Evolutionary conservation across 768 basidiomycete genomes (phyloP), one percentile per base, ranked within the genome.

Genomic region (Suillus bovinus): DNA sequence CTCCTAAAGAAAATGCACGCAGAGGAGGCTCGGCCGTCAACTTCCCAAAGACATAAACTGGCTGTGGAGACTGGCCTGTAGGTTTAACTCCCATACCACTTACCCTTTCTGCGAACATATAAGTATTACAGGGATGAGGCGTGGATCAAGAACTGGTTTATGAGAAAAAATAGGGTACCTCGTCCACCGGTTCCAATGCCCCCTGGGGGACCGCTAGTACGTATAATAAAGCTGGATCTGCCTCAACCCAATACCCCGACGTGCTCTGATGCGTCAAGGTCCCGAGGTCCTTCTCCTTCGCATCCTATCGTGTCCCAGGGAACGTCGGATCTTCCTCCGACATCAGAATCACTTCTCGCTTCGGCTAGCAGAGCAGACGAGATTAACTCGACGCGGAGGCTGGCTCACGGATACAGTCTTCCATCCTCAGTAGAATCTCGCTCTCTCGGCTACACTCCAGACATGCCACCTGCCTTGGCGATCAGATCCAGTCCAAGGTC

Each of bases 101-200:
- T 67, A 33, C 31, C 20, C 17, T 42, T 24, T 11, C 38, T 24
- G 39, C 36, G 39, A 10, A 36, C 14, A 8, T 49, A 49, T 58
- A 50, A 50, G 49, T 50, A 34, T 34, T 33, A 38, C 56, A 74
- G 73, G 24, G 70, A 76, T 61, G 62, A 70, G 33, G 64, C 65
- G 52, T 74, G 73, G 73, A 56, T 74, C 61, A 74, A 31, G 56
- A 68, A 61, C 62, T 74, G 73, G 73, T 76, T 76, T 36, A 47
- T 38, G 4, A 72, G 74, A 10, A 71, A 70, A 50, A 71, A 73
- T 58, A 69, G 66, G 71, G 64, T 61, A 22, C 24, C 14, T 20
- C 38, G 38, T n/a, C 3, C 24, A 13, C 38, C 24, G 13, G 22
- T 14, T 47, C 46, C 13, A 11, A 39, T 4, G 36, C 24, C 4